These are phyloP conservation scores for Trametes polyzona DNA, from an alignment of 1,284 basidiomycete species.

Conservation along the genomic window DNA sequence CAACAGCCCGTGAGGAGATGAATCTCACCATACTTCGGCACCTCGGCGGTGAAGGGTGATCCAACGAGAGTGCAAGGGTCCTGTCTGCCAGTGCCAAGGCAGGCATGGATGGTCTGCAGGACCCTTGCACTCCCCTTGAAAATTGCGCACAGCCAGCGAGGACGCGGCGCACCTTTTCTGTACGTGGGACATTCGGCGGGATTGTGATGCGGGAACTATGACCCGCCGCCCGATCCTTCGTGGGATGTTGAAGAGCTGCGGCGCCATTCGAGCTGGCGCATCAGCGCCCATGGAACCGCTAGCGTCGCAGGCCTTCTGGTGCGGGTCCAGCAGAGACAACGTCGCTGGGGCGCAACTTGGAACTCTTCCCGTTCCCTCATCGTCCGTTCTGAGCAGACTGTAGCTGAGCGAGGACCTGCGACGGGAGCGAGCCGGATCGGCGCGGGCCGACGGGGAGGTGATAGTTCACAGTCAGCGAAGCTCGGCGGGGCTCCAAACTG, in stretches of 20 bases:
- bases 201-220: not conserved
- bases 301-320: not conserved
- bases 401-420: too few relatives aligned
- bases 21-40: not conserved
- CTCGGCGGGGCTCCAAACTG: constrained; percentile 13
- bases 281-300: not conserved
- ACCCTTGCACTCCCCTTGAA: not conserved
- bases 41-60: constrained; percentile 2
- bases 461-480: constrained; percentile 15
- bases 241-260: not conserved
- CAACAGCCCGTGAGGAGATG: not conserved
- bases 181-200: not conserved
- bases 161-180: not conserved
- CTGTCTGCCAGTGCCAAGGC: not conserved
- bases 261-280: not conserved
- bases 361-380: too few relatives aligned
- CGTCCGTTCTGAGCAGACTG: too few relatives aligned
- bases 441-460: constrained; percentile 4
- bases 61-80: not conserved
- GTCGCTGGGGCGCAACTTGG: too few relatives aligned
- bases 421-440: constrained; percentile 8
- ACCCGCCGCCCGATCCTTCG: not conserved
- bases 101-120: not conserved
- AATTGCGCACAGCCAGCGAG: not conserved
- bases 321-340: too few relatives aligned